Evolutionary conservation across 2,329 filamentous ascomycete genomes (phyloP), one percentile per base, ranked within the genome.

Genomic region (Cladophialophora exuberans): DNA sequence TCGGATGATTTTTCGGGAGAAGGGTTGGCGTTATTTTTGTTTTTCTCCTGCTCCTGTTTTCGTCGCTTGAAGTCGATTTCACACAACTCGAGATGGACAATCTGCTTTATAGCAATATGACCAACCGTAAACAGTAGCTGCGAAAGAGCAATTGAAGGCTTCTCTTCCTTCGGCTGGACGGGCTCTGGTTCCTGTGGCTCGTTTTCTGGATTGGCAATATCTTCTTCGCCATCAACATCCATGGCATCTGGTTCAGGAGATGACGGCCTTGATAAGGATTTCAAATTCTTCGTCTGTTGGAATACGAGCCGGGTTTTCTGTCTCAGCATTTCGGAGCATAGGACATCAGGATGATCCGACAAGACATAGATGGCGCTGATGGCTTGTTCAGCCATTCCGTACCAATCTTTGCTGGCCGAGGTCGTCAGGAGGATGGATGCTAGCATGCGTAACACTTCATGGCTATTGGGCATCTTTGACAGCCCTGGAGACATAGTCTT

Each of bases 41-140:
- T 80, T 76, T 90, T 92, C 67, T 94, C 89, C 64, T 91, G 90
- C 57, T 94, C 90, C 35, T 89, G 87, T 78, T 99, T 99, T 62
- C 93, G 84, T 50, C 93, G 88, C 78, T 99, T 99, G 73, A 99
- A 99, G 72, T 99, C 94, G 45, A 94, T 84, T 69, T 99, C 94
- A 70, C 92, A 96, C n/a, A 97, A 80, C 66, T 99, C 94, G 9
- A 99, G 83, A 70, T 99, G 94, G 0, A 99, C 95, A 64, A 99
- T 99, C 69, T 99, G 95, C 75, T 99, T 99, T 69, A 99, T 94
- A 11, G 94, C 94, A 43, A 97, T 89, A 67, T 99, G 94, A 0
- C 94, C 94, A 25, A 97, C 93, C 30, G 96, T 88, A 69, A 97
- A 97, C 0, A 99, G 79, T 1, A 99, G 81, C 66, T 97, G 94